phyloP scores from a whole-genome alignment of 2,329 filamentous ascomycete genomes.

The Pseudocercospora vitis region DNA sequence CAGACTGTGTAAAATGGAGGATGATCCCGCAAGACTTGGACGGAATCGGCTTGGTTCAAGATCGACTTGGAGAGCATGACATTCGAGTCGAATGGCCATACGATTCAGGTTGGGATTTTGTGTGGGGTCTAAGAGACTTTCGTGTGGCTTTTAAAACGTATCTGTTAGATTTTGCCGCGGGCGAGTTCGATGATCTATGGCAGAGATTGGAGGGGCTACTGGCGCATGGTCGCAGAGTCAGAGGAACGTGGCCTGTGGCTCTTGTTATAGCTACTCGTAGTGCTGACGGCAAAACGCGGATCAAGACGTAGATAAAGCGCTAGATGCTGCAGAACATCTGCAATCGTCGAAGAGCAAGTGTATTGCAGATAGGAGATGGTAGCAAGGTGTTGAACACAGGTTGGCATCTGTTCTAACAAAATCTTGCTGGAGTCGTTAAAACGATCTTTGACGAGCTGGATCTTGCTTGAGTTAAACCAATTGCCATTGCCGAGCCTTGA shows the following conservation, averaged over 20 bases:
- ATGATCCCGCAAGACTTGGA: background rate
- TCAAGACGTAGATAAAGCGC: too few relatives aligned
- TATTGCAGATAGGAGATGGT: too few relatives aligned
- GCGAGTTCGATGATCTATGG: background rate
- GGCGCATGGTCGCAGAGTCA: background rate
- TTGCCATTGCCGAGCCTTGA: too few relatives aligned
- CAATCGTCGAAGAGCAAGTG: too few relatives aligned
- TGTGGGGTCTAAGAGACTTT: background rate
- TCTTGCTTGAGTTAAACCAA: too few relatives aligned
- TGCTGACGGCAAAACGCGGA: too few relatives aligned
- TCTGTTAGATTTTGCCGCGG: background rate
- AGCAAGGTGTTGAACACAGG: too few relatives aligned
- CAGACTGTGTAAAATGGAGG: background rate
- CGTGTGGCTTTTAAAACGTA: background rate
- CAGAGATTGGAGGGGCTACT: background rate
- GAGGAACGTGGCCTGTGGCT: background rate
- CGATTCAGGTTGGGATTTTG: background rate
- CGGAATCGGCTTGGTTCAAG: background rate
- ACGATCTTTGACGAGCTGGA: too few relatives aligned
- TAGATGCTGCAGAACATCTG: too few relatives aligned
- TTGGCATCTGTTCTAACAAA: too few relatives aligned
- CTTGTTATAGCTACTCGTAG: background rate
- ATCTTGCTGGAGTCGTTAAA: too few relatives aligned
- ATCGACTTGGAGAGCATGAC: background rate
- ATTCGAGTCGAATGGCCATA: background rate